Evolutionary conservation across 2,329 filamentous ascomycete species (phyloP).

Genomic region (Penicillium sp.): DNA sequence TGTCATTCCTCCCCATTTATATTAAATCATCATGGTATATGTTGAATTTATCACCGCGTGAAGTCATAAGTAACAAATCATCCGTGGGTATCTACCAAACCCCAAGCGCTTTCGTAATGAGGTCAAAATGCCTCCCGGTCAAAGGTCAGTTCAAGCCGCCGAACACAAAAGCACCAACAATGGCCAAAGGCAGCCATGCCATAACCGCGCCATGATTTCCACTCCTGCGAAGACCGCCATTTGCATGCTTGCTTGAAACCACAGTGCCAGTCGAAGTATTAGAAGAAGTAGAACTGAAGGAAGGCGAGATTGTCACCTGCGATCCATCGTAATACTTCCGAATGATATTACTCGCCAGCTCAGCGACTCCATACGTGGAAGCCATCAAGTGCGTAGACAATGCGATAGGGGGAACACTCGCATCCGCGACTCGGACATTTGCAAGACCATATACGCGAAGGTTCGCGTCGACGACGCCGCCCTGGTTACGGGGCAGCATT

Average conservation of each 20-base stretch:
- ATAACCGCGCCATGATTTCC: neutral
- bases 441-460: conserved; percentile 32
- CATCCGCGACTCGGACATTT: conserved; percentile 35
- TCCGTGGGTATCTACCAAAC: neutral
- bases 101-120: neutral
- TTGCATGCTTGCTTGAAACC: neutral
- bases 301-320: neutral
- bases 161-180: neutral
- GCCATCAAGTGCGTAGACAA: conserved; percentile 38
- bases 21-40: neutral
- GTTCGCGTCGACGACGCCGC: conserved; percentile 31
- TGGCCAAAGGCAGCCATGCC: neutral
- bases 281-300: neutral
- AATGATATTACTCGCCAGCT: conserved; percentile 33
- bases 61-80: neutral
- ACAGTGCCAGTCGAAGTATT: neutral
- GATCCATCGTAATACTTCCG: conserved; percentile 18
- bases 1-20: neutral
- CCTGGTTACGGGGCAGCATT: conserved; percentile 29
- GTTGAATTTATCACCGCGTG: neutral
- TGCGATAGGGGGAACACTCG: conserved; percentile 30
- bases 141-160: neutral
- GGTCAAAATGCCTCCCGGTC: neutral
- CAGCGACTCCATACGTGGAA: conserved; percentile 37
- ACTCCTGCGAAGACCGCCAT: neutral